Evolutionary conservation across 805 yeast genomes (phyloP).

Genomic region (Candida ovalis): DNA sequence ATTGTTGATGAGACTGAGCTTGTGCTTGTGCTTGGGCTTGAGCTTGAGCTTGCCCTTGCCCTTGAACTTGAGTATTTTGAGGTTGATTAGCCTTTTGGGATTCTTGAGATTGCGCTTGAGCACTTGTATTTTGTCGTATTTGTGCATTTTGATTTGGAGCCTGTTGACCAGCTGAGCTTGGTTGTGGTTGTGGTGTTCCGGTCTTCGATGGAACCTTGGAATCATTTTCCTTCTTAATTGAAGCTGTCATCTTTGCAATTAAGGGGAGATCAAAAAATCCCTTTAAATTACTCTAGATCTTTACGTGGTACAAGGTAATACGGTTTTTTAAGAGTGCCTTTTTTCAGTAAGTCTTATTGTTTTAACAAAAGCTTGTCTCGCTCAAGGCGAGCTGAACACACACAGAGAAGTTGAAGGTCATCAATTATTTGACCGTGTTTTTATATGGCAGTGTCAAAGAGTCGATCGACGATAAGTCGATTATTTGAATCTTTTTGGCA

Average conservation of each 20-base stretch:
- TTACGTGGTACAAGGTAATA: neutral
- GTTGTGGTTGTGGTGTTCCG: conserved; percentile 7
- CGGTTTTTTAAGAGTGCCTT: too few relatives aligned
- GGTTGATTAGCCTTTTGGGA: conserved; percentile 4
- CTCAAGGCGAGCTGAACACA: too few relatives aligned
- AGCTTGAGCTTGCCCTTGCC: conserved; percentile 1
- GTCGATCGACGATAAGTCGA: too few relatives aligned
- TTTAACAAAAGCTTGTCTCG: too few relatives aligned
- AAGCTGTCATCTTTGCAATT: conserved; percentile 11
- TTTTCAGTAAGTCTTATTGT: too few relatives aligned
- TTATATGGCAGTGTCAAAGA: too few relatives aligned
- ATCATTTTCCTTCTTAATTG: conserved; percentile 16
- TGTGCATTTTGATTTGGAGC: conserved; percentile 3
- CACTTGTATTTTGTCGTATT: conserved; percentile 6
- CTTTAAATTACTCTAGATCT: neutral
- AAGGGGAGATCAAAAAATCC: neutral
- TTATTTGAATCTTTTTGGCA: too few relatives aligned
- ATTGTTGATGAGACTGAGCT: conserved; percentile 25
- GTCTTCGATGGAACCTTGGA: conserved; percentile 4
- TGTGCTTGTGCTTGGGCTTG: conserved; percentile 18
- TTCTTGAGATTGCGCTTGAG: conserved; percentile 7
- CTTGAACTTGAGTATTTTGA: conserved; percentile 1
- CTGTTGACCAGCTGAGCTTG: conserved; percentile 6
- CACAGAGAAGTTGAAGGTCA: too few relatives aligned
- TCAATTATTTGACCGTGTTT: too few relatives aligned